Conservation (phyloP, 2,329 filamentous ascomycete species). For the Aspergillus pseudonomiae region DNA sequence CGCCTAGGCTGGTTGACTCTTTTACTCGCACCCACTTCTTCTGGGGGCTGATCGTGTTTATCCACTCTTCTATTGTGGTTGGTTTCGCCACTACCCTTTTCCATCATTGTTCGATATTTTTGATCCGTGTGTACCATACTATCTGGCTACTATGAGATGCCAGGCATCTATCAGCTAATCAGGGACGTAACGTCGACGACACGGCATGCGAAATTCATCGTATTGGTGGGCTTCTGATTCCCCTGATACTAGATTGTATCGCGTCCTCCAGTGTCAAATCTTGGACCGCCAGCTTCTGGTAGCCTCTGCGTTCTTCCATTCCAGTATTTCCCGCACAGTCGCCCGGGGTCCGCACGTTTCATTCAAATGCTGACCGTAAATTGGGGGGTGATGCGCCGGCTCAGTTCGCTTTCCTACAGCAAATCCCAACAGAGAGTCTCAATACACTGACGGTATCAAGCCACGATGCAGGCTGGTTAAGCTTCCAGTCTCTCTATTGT, state of each 20-base stretch:
- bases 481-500: slow-evolving; percentile 10
- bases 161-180: slow-evolving; percentile 9
- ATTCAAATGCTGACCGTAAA: slow-evolving; percentile 21
- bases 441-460: slow-evolving; percentile 13
- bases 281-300: slow-evolving; percentile 1
- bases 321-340: background rate
- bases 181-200: slow-evolving; percentile 8
- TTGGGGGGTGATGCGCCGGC: slow-evolving; percentile 18
- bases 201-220: slow-evolving; percentile 17
- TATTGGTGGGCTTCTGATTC: slow-evolving; percentile 15
- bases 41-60: slow-evolving; percentile 5
- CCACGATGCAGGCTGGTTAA: slow-evolving; percentile 25
- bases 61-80: slow-evolving; percentile 4
- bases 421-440: background rate
- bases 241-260: slow-evolving; percentile 11
- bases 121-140: slow-evolving; percentile 5
- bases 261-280: slow-evolving; percentile 3
- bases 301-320: background rate
- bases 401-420: slow-evolving; percentile 7
- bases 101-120: slow-evolving; percentile 9
- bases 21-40: slow-evolving; percentile 11
- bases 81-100: slow-evolving; percentile 7
- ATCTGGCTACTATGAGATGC: slow-evolving; percentile 10
- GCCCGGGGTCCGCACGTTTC: slow-evolving; percentile 5
- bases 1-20: slow-evolving; percentile 17